Percentiles rank a stretch among this genome's conserved stretches.
phyloP scores from a whole-genome alignment of 257 asterid genomes.

The Scutellaria baicalensis region DNA sequence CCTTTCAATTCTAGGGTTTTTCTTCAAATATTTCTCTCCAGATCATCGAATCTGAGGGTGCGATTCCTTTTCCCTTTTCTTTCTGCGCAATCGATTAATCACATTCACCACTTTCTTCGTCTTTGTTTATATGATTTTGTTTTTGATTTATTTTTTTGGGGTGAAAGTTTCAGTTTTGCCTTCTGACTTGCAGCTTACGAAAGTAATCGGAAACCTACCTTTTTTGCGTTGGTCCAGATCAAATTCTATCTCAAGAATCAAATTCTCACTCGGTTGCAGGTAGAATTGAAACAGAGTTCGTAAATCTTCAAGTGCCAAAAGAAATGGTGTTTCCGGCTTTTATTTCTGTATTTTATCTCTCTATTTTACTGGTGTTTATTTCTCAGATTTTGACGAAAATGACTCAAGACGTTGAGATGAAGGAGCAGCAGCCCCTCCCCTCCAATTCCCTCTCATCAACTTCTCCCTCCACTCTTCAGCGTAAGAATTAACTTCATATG shows the following conservation, averaged over 20 bases:
- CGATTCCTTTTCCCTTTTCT: neutral
- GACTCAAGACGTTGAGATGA: constrained; percentile 94
- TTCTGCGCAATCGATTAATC: neutral
- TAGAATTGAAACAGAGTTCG: neutral
- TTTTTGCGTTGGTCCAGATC: constrained; percentile 16
- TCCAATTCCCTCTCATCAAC: constrained; percentile 36
- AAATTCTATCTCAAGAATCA: constrained; percentile 3
- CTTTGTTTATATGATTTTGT: neutral
- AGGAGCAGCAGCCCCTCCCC: constrained; percentile 57
- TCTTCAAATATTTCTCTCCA: neutral
- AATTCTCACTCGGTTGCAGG: constrained; percentile 10
- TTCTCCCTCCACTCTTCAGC: constrained; percentile 51
- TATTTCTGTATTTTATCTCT: constrained; percentile 15
- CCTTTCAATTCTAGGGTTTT: constrained; percentile 24
- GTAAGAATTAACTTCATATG: constrained; percentile 26
- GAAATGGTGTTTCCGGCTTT: constrained; percentile 15
- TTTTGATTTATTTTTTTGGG: neutral
- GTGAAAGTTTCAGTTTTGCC: neutral
- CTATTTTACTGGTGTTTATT: constrained; percentile 19
- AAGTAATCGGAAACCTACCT: constrained; percentile 32
- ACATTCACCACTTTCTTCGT: neutral
- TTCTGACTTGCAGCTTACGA: constrained; percentile 32
- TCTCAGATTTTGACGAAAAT: constrained; percentile 44
- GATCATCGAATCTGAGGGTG: constrained; percentile 16
- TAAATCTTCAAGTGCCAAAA: neutral